Evolutionary conservation across 306 rosid species (phyloP).

Genomic region (Begonia loranthoides): DNA sequence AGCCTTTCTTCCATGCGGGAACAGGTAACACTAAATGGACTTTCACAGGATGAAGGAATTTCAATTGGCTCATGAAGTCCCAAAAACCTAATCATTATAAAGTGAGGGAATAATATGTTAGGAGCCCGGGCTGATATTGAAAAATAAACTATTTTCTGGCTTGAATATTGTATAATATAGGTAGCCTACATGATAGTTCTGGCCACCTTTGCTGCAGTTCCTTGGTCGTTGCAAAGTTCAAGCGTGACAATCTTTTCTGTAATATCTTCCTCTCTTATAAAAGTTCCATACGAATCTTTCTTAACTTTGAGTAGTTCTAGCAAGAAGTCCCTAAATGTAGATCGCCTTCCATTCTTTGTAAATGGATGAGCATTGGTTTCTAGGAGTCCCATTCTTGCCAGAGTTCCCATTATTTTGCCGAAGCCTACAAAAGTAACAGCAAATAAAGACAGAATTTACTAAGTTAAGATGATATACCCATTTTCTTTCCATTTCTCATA

Average conservation of each 20-base stretch:
- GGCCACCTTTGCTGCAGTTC: slow-evolving; percentile 51
- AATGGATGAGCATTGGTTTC: slow-evolving; percentile 37
- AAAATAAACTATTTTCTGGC: too few relatives aligned
- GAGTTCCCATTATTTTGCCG: slow-evolving; percentile 69
- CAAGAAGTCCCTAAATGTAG: slow-evolving; percentile 46
- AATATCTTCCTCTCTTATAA: slow-evolving; percentile 44
- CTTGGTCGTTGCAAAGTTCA: slow-evolving; percentile 55
- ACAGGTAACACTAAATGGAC: slow-evolving; percentile 73
- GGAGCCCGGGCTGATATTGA: too few relatives aligned
- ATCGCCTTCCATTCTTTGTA: slow-evolving; percentile 37
- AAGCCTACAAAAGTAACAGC: slow-evolving; percentile 34
- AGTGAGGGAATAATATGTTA: not conserved
- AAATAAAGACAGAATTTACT: slow-evolving; percentile 2
- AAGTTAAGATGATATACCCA: slow-evolving; percentile 2
- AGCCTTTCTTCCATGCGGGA: slow-evolving; percentile 71
- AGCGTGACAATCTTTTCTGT: slow-evolving; percentile 33
- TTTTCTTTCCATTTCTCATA: not conserved
- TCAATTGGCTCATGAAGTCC: slow-evolving; percentile 61
- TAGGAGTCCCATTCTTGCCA: slow-evolving; percentile 73
- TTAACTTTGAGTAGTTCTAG: slow-evolving; percentile 45
- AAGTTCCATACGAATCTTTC: slow-evolving; percentile 15
- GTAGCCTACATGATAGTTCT: slow-evolving; percentile 59
- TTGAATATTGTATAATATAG: slow-evolving; percentile 2
- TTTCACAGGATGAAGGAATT: slow-evolving; percentile 64
- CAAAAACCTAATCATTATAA: slow-evolving; percentile 42